Conservation (phyloP, 805 yeast species). For the Saccharomycopsis sp. region DNA sequence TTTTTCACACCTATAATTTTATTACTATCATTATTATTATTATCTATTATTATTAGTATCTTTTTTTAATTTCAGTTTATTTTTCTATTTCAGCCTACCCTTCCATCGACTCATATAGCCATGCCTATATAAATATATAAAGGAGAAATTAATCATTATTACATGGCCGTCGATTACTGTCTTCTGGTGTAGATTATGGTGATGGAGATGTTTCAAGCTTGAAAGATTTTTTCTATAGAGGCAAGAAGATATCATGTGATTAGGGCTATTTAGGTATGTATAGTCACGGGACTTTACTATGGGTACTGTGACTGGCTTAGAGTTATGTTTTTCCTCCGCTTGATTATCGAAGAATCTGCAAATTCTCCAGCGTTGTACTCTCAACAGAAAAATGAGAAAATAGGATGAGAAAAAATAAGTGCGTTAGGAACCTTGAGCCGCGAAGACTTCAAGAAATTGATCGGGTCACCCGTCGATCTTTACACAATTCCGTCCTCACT, state of each 20-base stretch:
- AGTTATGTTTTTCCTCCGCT: no score
- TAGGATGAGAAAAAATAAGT: neutral
- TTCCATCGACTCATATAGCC: neutral
- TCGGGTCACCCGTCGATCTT: neutral
- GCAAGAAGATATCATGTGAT: no score
- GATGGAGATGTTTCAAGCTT: no score
- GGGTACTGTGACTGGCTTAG: no score
- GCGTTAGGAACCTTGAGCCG: neutral
- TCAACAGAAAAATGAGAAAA: no score
- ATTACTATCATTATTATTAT: conserved; percentile 2
- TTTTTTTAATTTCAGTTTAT: neutral
- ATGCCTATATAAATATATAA: neutral
- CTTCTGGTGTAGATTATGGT: no score
- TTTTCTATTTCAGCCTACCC: neutral
- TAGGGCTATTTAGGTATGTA: no score
- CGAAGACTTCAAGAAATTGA: neutral
- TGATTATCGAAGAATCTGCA: no score
- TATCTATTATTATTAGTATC: neutral
- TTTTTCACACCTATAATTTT: neutral
- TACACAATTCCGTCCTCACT: neutral
- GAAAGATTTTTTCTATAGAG: no score
- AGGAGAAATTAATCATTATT: conserved; percentile 1
- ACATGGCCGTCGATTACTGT: neutral
- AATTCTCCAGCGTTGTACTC: no score
- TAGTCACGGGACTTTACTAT: no score